These are phyloP conservation scores for Ballota nigra DNA, from an alignment of 257 asterid species.

Conservation along the genomic window DNA sequence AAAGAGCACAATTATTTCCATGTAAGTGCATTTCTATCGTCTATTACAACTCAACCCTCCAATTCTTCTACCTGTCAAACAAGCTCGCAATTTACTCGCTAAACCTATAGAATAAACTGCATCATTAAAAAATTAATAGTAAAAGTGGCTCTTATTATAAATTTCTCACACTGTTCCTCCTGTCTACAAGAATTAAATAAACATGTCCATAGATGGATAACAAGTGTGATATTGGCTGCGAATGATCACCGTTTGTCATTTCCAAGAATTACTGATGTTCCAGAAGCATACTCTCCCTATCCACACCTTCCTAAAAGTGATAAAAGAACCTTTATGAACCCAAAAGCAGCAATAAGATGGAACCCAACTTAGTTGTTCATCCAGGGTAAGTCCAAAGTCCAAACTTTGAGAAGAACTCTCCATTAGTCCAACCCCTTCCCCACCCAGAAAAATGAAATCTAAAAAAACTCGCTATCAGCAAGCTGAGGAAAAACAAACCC, in stretches of 20 bases:
- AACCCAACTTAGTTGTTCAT: neutral
- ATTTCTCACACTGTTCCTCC: neutral
- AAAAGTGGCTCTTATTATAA: neutral
- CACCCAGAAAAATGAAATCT: neutral
- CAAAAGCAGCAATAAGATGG: neutral
- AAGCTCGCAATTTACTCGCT: too few species aligned
- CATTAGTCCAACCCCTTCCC: neutral
- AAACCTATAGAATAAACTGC: too few species aligned
- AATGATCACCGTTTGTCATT: neutral
- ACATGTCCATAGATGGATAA: slow-evolving; percentile 14
- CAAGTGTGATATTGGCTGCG: neutral
- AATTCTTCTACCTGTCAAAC: too few species aligned
- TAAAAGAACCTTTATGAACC: neutral
- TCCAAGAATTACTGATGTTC: neutral
- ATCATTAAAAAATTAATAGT: neutral
- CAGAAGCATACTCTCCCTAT: neutral
- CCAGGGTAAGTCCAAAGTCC: neutral
- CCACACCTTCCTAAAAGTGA: neutral
- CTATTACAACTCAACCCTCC: too few species aligned
- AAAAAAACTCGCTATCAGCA: neutral
- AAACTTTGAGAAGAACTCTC: slow-evolving; percentile 7
- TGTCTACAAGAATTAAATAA: slow-evolving; percentile 1
- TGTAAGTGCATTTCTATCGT: too few species aligned
- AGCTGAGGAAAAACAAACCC: neutral
- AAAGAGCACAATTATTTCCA: too few species aligned